Evolutionary conservation across 495 filamentous ascomycete species (phyloP).

Genomic region (Aspergillus homomorphus): DNA sequence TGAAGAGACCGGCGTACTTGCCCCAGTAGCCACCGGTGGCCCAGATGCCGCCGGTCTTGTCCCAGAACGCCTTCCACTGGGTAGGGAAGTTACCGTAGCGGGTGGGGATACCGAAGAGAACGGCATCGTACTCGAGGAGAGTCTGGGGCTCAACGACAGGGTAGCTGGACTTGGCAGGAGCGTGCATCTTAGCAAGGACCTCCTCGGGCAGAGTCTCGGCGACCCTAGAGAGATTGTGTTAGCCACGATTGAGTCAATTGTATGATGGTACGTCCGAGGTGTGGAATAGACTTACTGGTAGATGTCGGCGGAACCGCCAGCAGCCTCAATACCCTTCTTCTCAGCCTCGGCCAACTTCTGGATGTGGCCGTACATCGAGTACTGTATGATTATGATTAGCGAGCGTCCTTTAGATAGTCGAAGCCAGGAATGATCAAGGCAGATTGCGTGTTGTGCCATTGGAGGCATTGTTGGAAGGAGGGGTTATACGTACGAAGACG

Average conservation of each 20-base stretch:
- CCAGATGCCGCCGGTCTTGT: conserved; percentile 76
- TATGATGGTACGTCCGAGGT: background rate
- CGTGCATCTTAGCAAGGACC: conserved; percentile 84
- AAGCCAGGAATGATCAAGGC: background rate
- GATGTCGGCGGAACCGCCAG: conserved; percentile 73
- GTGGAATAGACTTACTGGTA: conserved; percentile 62
- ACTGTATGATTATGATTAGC: conserved; percentile 49
- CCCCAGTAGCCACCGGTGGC: conserved; percentile 70
- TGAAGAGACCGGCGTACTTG: conserved; percentile 91
- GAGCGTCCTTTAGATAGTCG: background rate
- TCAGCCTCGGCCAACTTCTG: conserved; percentile 80
- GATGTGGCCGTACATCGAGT: conserved; percentile 97
- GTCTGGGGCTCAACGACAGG: conserved; percentile 62
- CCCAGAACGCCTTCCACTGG: conserved; percentile 93
- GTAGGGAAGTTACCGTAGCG: conserved; percentile 97
- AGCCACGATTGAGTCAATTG: background rate
- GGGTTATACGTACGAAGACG: conserved; percentile 64
- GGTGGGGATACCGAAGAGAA: conserved; percentile 97
- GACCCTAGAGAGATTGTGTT: conserved; percentile 49
- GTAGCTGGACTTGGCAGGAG: conserved; percentile 70
- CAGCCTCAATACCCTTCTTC: conserved; percentile 83
- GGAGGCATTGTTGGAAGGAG: no score
- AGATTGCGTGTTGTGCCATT: background rate
- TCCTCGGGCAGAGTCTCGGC: conserved; percentile 83
- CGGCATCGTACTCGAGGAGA: conserved; percentile 79